Evolutionary conservation across 371 early-diverging fungal species (phyloP).

Genomic region (Spiromyces aspiralis): DNA sequence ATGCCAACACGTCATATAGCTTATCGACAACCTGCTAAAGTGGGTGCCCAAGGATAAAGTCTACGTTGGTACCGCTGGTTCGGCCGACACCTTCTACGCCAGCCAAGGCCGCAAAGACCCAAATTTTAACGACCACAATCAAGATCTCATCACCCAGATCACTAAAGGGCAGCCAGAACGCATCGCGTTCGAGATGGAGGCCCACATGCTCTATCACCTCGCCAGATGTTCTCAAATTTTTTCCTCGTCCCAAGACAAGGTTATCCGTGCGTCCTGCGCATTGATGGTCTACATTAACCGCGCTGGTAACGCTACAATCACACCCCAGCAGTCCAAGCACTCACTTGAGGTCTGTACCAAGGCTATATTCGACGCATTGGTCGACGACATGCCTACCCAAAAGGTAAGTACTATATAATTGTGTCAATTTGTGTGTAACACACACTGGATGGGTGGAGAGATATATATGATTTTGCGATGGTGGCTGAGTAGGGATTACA

Average conservation of each 20-base stretch:
- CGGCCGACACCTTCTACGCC: constrained; percentile 82
- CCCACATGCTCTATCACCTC: constrained; percentile 68
- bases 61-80: constrained; percentile 55
- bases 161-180: constrained; percentile 36
- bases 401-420: background rate
- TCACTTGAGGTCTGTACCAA: constrained; percentile 46
- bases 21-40: background rate
- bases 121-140: constrained; percentile 68
- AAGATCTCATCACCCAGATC: constrained; percentile 35
- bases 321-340: constrained; percentile 37
- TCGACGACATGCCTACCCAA: constrained; percentile 13
- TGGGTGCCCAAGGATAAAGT: constrained; percentile 31
- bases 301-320: constrained; percentile 48
- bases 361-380: constrained; percentile 59
- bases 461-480: too few species aligned
- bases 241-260: constrained; percentile 1
- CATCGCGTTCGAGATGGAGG: constrained; percentile 83
- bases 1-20: background rate
- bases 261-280: constrained; percentile 60
- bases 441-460: too few species aligned
- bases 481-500: background rate
- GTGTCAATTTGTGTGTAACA: too few species aligned
- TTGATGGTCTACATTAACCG: constrained; percentile 80
- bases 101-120: constrained; percentile 68
- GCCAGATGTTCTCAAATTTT: constrained; percentile 28